These are phyloP conservation scores for Trichoderma sp. DNA, from an alignment of 2,329 filamentous ascomycete genomes.

Conservation along the genomic window DNA sequence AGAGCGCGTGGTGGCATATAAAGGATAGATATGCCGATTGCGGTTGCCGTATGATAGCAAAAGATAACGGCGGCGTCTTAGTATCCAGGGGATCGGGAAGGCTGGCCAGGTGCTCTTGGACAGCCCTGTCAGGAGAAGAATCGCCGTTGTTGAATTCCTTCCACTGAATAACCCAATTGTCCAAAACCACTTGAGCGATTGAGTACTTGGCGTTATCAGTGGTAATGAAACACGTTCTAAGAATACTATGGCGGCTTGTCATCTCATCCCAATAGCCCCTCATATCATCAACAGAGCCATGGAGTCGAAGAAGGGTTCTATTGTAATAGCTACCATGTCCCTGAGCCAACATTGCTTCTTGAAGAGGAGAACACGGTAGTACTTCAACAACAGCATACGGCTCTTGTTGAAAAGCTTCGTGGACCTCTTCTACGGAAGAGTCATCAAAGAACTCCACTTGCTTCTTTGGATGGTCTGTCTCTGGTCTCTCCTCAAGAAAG, in stretches of 20 bases:
- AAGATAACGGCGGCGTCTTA: conserved; percentile 49
- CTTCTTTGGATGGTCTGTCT: not conserved
- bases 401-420: conserved; percentile 21
- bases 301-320: conserved; percentile 66
- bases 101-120: conserved; percentile 46
- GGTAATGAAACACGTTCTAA: conserved; percentile 74
- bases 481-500: conserved; percentile 26
- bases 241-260: conserved; percentile 69
- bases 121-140: conserved; percentile 43
- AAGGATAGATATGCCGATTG: conserved; percentile 50
- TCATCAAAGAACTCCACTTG: conserved; percentile 36
- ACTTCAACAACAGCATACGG: conserved; percentile 55
- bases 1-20: conserved; percentile 77
- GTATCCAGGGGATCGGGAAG: conserved; percentile 51
- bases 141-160: conserved; percentile 39
- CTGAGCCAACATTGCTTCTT: conserved; percentile 79
- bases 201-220: conserved; percentile 65
- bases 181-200: conserved; percentile 73
- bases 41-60: conserved; percentile 46
- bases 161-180: conserved; percentile 50
- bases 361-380: conserved; percentile 82
- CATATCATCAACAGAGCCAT: conserved; percentile 54
- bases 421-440: conserved; percentile 36
- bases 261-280: conserved; percentile 65
- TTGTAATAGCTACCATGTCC: conserved; percentile 69